These are phyloP conservation scores for Spergularia bocconei DNA, from an alignment of 148 eudicot species.

Conservation along the genomic window DNA sequence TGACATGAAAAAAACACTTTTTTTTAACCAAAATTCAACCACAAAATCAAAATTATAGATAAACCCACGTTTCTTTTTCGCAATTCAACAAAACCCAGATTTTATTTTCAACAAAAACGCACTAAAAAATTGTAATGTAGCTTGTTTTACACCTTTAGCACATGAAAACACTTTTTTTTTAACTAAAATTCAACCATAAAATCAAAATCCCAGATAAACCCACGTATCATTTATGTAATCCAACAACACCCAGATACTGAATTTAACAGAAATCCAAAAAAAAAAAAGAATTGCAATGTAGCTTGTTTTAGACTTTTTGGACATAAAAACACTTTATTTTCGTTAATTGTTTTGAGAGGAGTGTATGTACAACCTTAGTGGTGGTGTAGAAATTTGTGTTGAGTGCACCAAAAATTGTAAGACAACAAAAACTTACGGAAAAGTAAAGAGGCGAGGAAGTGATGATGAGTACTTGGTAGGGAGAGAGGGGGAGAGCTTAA, in stretches of 20 bases:
- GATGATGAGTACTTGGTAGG: not conserved
- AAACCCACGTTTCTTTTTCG: too few species aligned
- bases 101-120: too few species aligned
- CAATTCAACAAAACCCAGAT: too few species aligned
- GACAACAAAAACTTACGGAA: not conserved
- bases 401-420: not conserved
- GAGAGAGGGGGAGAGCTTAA: not conserved
- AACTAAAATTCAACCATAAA: not conserved
- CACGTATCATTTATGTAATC: not conserved
- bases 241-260: constrained; percentile 28
- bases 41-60: too few species aligned
- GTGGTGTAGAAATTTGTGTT: constrained; percentile 20
- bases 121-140: too few species aligned
- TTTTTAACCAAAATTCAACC: too few species aligned
- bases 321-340: not conserved
- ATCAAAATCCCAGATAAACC: constrained; percentile 4
- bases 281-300: not conserved
- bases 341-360: too few species aligned
- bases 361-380: constrained; percentile 8
- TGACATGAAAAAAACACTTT: too few species aligned
- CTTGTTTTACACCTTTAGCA: not conserved
- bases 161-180: not conserved
- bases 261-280: constrained; percentile 11
- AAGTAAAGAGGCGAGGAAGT: constrained; percentile 3
- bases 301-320: not conserved